Conservation (phyloP, 2,329 filamentous ascomycete genomes). For the Cryphonectria naterciae region DNA sequence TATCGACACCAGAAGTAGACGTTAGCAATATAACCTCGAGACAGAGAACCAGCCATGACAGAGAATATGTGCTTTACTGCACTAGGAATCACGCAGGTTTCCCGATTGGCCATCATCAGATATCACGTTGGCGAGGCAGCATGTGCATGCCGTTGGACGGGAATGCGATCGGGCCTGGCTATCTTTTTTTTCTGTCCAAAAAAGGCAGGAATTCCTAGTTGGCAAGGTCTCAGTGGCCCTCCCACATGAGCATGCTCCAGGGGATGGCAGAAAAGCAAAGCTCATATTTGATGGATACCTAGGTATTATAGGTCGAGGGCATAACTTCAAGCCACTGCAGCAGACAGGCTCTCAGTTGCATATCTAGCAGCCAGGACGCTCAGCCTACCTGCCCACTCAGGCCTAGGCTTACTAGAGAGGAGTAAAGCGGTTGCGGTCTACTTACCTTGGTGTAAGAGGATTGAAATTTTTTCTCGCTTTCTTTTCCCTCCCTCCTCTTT, state of each 20-base stretch:
- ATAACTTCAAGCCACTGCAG: neutral
- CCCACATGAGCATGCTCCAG: neutral
- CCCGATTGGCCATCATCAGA: neutral
- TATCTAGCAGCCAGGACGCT: neutral
- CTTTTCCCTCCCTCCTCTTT: neutral
- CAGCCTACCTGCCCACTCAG: neutral
- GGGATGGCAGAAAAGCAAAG: neutral
- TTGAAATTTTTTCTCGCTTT: neutral
- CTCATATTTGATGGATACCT: neutral
- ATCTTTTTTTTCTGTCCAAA: neutral
- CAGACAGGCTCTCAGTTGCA: neutral
- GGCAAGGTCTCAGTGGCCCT: neutral
- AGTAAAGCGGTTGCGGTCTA: neutral
- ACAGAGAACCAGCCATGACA: neutral
- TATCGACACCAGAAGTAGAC: neutral
- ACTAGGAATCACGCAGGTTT: neutral
- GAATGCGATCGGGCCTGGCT: neutral
- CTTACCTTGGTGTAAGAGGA: neutral
- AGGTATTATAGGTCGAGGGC: neutral
- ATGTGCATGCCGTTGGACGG: neutral
- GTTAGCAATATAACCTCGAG: neutral
- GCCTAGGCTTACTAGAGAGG: neutral
- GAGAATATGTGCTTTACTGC: neutral
- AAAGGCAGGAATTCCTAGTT: neutral
- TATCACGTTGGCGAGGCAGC: neutral